Evolutionary conservation across 1,139 yeast genomes (phyloP).

Genomic region (Taphrina wiesneri): DNA sequence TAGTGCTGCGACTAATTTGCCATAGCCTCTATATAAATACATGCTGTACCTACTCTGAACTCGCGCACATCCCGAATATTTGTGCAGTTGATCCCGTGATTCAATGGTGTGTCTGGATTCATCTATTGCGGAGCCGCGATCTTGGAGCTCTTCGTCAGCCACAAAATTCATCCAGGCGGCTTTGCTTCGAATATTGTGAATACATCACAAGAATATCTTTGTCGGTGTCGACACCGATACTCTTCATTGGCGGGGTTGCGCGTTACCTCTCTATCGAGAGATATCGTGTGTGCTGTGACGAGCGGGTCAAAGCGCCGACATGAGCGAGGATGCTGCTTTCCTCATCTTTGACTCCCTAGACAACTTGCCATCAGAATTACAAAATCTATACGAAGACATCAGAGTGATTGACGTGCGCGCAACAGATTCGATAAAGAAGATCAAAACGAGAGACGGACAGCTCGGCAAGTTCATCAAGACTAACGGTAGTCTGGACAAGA

Average conservation of each 20-base stretch:
- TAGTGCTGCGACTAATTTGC: too few relatives aligned
- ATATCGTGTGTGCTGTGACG: too few relatives aligned
- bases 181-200: too few relatives aligned
- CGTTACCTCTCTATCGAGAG: background rate
- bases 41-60: too few relatives aligned
- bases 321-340: slow-evolving; percentile 34
- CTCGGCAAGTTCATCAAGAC: slow-evolving; percentile 80
- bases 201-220: too few relatives aligned
- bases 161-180: background rate
- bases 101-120: too few relatives aligned
- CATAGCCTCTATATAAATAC: too few relatives aligned
- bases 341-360: slow-evolving; percentile 49
- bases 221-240: background rate
- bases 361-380: slow-evolving; percentile 86
- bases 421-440: slow-evolving; percentile 66
- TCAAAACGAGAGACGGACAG: slow-evolving; percentile 70
- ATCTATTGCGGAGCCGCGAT: background rate
- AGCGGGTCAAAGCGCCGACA: too few relatives aligned
- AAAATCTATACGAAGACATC: slow-evolving; percentile 76
- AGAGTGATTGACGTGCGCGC: slow-evolving; percentile 67
- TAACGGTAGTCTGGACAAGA: slow-evolving; percentile 76
- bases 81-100: too few relatives aligned
- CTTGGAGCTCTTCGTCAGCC: slow-evolving; percentile 1
- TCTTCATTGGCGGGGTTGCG: background rate
- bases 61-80: too few relatives aligned